Evolutionary conservation across 1,284 basidiomycete genomes (phyloP).

Genomic region (Irpex sp.): DNA sequence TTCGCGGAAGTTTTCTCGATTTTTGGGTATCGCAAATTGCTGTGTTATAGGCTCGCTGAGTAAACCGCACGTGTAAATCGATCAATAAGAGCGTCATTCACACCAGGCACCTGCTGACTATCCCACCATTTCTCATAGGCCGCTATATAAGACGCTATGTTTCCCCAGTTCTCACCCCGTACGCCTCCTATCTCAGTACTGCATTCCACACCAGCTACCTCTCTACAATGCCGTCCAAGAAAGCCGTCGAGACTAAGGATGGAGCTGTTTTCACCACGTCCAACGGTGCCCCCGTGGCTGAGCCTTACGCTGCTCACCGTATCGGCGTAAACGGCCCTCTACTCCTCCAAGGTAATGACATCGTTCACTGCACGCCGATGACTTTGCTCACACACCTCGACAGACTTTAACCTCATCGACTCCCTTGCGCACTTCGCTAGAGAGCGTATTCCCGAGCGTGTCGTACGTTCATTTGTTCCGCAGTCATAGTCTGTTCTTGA

Average conservation of each 20-base stretch:
- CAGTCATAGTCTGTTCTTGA: slow-evolving; percentile 2
- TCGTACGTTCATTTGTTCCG: slow-evolving; percentile 44
- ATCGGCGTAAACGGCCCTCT: slow-evolving; percentile 77
- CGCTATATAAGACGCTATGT: slow-evolving; percentile 9
- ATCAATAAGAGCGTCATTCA: slow-evolving; percentile 7
- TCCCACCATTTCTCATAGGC: slow-evolving; percentile 13
- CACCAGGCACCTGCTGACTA: slow-evolving; percentile 15
- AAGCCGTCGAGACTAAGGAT: slow-evolving; percentile 54
- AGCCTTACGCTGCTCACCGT: slow-evolving; percentile 79
- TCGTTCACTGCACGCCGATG: not conserved
- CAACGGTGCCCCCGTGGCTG: slow-evolving; percentile 69
- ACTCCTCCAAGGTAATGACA: slow-evolving; percentile 69
- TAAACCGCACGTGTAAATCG: slow-evolving; percentile 12
- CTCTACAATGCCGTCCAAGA: slow-evolving; percentile 57
- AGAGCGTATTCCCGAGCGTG: slow-evolving; percentile 94
- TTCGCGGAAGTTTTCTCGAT: slow-evolving; percentile 7
- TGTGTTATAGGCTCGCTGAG: slow-evolving; percentile 5
- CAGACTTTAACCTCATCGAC: slow-evolving; percentile 88
- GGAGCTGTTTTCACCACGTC: slow-evolving; percentile 78
- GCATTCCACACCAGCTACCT: not conserved
- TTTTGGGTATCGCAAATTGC: not conserved
- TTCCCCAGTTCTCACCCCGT: slow-evolving; percentile 12
- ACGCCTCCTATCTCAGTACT: slow-evolving; percentile 9
- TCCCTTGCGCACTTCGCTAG: slow-evolving; percentile 89
- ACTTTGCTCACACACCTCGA: slow-evolving; percentile 2